phyloP scores from a whole-genome alignment of 768 basidiomycete genomes.

The Dioszegia hungarica region DNA sequence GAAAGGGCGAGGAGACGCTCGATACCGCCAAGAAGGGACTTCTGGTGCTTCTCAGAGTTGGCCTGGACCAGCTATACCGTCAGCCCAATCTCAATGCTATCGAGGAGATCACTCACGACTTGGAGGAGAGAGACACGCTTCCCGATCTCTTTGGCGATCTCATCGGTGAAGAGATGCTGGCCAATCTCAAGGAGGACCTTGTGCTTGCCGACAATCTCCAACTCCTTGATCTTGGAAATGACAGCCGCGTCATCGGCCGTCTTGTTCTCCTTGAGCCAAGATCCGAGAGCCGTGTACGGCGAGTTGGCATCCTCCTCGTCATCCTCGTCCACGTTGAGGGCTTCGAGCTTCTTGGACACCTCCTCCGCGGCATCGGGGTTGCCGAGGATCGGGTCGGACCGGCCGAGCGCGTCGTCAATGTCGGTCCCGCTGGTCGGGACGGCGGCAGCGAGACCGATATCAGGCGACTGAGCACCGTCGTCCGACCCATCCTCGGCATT shows the following conservation, averaged over 20 bases:
- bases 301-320: conserved; percentile 81
- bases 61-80: conserved; percentile 59
- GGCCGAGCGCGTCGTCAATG: conserved; percentile 72
- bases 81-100: not conserved
- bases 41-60: conserved; percentile 90
- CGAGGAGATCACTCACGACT: conserved; percentile 57
- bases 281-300: conserved; percentile 75
- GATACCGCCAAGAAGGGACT: conserved; percentile 84
- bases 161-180: conserved; percentile 74
- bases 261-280: conserved; percentile 74
- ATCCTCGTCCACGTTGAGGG: conserved; percentile 62
- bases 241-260: conserved; percentile 50
- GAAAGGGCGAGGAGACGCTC: conserved; percentile 74
- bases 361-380: conserved; percentile 61
- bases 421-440: conserved; percentile 53
- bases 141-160: conserved; percentile 52
- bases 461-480: conserved; percentile 10
- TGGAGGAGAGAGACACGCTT: conserved; percentile 64
- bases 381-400: conserved; percentile 46
- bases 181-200: conserved; percentile 77
- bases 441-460: conserved; percentile 5
- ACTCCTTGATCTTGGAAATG: conserved; percentile 73
- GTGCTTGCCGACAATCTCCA: conserved; percentile 92
- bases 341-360: conserved; percentile 62
- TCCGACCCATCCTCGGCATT: conserved; percentile 38